Percentiles rank a stretch among this genome's conserved stretches.
Conservation (phyloP, 163 green algal species). For the Coccomyxa subellipsoidea region DNA sequence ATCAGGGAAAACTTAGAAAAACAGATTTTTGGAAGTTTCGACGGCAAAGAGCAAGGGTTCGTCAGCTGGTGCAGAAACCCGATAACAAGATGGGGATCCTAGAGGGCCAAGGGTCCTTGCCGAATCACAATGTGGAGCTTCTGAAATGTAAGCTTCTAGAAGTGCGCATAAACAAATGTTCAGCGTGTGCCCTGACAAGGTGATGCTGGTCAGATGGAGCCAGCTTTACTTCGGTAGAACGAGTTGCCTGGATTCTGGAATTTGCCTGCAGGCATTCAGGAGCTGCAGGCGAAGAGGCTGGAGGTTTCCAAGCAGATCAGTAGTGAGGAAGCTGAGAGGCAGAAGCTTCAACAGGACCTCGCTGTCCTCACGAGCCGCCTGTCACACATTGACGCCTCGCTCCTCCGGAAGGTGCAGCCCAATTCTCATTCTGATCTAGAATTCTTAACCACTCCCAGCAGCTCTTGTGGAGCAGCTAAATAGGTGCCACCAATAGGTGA, state of each 20-base stretch:
- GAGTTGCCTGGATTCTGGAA: too few relatives aligned
- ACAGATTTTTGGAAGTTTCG: not conserved
- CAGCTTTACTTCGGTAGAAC: too few relatives aligned
- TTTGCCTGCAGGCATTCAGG: constrained; percentile 67
- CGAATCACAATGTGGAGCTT: not conserved
- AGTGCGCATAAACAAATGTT: too few relatives aligned
- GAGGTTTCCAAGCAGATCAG: constrained; percentile 62
- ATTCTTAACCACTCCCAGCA: too few relatives aligned
- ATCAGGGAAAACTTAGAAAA: not conserved
- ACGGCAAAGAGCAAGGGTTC: not conserved
- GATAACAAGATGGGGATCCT: not conserved
- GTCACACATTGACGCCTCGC: constrained; percentile 68
- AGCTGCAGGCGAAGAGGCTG: constrained; percentile 74
- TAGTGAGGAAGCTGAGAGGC: constrained; percentile 76
- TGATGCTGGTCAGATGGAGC: too few relatives aligned
- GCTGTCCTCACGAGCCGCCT: constrained; percentile 65
- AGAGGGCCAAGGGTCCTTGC: not conserved
- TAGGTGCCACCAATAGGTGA: too few relatives aligned
- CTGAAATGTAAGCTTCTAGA: not conserved
- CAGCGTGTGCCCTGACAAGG: too few relatives aligned
- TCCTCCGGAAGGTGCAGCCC: constrained; percentile 63
- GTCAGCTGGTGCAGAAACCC: not conserved
- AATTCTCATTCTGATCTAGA: not conserved
- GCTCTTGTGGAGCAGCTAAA: too few relatives aligned
- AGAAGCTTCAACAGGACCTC: constrained; percentile 66